phyloP scores from a whole-genome alignment of 768 basidiomycete species.

The Tulasnella sp. region DNA sequence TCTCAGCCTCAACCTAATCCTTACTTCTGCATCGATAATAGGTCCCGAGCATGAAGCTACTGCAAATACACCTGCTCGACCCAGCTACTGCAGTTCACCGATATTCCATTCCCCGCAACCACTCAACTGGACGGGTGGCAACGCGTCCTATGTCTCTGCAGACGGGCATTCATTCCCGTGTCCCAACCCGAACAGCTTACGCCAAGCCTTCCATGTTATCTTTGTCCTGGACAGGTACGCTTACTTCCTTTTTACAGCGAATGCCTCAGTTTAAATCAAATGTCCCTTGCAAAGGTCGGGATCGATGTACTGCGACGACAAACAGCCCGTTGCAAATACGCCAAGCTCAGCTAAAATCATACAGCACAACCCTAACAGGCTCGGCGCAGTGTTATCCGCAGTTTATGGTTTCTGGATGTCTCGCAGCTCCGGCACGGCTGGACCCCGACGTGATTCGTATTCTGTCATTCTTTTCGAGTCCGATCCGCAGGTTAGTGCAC shows the following conservation, averaged over 20 bases:
- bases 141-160: conserved; percentile 39
- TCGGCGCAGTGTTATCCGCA: conserved; percentile 52
- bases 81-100: conserved; percentile 46
- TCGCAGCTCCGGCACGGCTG: conserved; percentile 28
- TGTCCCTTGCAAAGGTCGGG: conserved; percentile 43
- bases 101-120: conserved; percentile 39
- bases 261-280: too few species aligned
- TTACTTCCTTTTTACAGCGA: too few species aligned
- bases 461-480: conserved; percentile 42
- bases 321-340: conserved; percentile 36
- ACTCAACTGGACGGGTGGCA: conserved; percentile 20
- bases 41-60: conserved; percentile 43
- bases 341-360: conserved; percentile 34
- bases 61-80: conserved; percentile 33
- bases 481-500: neutral
- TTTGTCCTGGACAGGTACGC: conserved; percentile 48
- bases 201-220: conserved; percentile 51
- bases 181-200: conserved; percentile 42
- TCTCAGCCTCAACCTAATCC: neutral
- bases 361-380: conserved; percentile 35
- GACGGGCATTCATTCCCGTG: conserved; percentile 50
- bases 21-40: conserved; percentile 20
- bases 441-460: conserved; percentile 42
- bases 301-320: conserved; percentile 39
- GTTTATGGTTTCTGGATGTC: conserved; percentile 48